phyloP scores from a whole-genome alignment of 805 yeast genomes.

The Blastobotrys mokoenaii region DNA sequence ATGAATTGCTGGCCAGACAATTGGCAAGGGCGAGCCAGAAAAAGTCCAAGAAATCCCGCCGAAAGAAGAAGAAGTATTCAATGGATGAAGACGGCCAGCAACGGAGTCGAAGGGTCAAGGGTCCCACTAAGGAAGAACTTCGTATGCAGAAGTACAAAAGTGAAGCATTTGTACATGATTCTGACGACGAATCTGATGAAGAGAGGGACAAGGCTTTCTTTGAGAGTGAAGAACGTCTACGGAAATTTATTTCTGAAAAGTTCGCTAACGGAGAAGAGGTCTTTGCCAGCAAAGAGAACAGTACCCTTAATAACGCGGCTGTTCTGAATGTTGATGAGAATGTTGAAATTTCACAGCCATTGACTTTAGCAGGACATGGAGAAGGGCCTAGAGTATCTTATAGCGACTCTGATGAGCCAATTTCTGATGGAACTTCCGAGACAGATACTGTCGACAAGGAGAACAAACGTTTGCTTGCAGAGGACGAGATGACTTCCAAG shows the following conservation, averaged over 20 bases:
- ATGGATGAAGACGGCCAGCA: constrained; percentile 2
- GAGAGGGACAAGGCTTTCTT: constrained; percentile 47
- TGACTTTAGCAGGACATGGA: no score
- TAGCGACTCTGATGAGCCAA: background rate
- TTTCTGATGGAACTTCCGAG: background rate
- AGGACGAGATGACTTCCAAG: no score
- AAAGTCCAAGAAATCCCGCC: constrained; percentile 9
- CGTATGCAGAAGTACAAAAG: constrained; percentile 32
- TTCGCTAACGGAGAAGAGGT: background rate
- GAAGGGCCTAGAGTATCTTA: no score
- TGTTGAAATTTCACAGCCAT: background rate
- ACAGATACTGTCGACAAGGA: background rate
- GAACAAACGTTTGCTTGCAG: no score
- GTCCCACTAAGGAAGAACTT: constrained; percentile 1
- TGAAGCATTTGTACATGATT: constrained; percentile 45
- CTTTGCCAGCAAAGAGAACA: background rate
- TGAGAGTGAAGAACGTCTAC: constrained; percentile 41
- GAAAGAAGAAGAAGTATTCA: constrained; percentile 13
- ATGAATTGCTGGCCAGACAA: constrained; percentile 17
- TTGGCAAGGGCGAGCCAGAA: constrained; percentile 3
- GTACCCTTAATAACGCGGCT: no score
- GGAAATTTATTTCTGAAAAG: background rate
- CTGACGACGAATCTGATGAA: constrained; percentile 58
- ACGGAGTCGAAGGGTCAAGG: constrained; percentile 8
- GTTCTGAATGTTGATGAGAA: no score